phyloP scores from a whole-genome alignment of 1,284 basidiomycete genomes.

The Gomphus bonarii region DNA sequence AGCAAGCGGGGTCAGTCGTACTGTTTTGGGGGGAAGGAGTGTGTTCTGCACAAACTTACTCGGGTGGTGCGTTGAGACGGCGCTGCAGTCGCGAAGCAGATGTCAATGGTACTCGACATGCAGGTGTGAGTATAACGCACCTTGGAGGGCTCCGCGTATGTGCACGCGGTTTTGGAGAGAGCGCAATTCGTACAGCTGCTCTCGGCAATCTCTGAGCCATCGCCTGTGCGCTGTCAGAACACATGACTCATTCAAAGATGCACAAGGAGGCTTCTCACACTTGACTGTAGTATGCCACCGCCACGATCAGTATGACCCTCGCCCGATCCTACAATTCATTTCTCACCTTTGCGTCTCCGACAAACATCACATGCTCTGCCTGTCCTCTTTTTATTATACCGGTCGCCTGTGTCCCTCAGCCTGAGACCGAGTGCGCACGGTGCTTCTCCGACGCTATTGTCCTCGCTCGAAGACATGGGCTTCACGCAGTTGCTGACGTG shows the following conservation, averaged over 20 bases:
- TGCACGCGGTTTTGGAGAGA: not conserved
- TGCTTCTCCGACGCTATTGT: not conserved
- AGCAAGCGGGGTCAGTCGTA: not conserved
- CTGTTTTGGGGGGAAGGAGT: not conserved
- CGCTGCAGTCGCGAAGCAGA: not conserved
- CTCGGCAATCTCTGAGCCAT: not conserved
- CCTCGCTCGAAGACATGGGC: not conserved
- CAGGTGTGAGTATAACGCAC: not conserved
- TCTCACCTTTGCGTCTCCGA: not conserved
- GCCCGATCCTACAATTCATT: not conserved
- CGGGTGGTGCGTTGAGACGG: not conserved
- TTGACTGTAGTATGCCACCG: not conserved
- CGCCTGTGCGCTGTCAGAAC: not conserved
- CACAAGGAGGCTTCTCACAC: not conserved
- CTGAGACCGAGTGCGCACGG: not conserved
- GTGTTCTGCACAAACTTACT: not conserved
- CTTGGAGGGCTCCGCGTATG: not conserved
- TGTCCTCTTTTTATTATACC: not conserved
- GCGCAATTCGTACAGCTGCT: not conserved
- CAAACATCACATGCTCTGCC: not conserved
- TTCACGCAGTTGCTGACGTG: not conserved
- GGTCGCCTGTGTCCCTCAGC: not conserved
- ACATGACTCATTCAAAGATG: not conserved
- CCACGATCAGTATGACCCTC: not conserved
- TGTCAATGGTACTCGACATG: not conserved